phyloP scores from a whole-genome alignment of 2,329 filamentous ascomycete genomes.

The Aureobasidium sp. region DNA sequence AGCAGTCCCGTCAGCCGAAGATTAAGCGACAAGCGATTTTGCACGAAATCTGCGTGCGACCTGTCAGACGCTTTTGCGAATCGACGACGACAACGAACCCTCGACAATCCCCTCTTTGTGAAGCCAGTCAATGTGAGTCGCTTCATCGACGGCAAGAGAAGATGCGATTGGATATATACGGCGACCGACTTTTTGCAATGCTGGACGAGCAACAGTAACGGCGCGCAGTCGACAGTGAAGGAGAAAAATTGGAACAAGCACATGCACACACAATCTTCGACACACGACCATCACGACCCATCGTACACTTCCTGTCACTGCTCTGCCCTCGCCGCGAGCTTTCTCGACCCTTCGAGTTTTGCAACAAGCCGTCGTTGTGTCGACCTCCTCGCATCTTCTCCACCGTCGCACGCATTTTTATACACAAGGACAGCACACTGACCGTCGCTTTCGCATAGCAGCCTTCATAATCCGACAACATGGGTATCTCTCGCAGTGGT shows the following conservation, averaged over 20 bases:
- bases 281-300: not conserved
- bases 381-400: not conserved
- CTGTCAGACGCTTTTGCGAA: not conserved
- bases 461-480: conserved; percentile 44
- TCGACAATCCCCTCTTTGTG: conserved; percentile 15
- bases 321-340: not conserved
- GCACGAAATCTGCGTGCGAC: conserved; percentile 2
- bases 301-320: not conserved
- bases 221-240: not conserved
- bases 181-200: not conserved
- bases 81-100: conserved; percentile 13
- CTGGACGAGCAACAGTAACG: not conserved
- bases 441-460: conserved; percentile 20
- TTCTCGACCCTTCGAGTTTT: not conserved
- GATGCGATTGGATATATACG: not conserved
- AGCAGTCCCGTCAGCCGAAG: not conserved
- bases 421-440: not conserved
- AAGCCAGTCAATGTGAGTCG: conserved; percentile 15
- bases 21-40: not conserved
- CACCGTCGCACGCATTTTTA: not conserved
- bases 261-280: not conserved
- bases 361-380: not conserved
- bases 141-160: conserved; percentile 4
- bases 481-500: conserved; percentile 98
- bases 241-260: not conserved